Evolutionary conservation across 495 filamentous ascomycete genomes (phyloP).

Genomic region (Lepraria neglecta): DNA sequence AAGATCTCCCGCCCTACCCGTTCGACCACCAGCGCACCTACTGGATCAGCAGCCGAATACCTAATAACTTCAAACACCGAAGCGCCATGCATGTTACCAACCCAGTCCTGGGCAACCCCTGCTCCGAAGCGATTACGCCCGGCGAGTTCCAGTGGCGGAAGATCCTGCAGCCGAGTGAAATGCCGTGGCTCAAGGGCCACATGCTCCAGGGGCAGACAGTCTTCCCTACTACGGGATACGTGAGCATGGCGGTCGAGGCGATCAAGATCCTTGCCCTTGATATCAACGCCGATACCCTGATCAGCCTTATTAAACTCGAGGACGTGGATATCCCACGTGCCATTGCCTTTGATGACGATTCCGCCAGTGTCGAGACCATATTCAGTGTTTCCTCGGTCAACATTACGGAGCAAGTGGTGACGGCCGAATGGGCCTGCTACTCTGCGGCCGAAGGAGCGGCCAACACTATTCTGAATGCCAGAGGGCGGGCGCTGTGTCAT

Average conservation of each 20-base stretch:
- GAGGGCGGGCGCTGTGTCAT: neutral
- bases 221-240: constrained; percentile 55
- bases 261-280: constrained; percentile 20
- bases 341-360: constrained; percentile 40
- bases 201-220: constrained; percentile 40
- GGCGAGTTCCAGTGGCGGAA: constrained; percentile 23
- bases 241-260: constrained; percentile 52
- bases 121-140: neutral
- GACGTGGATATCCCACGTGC: constrained; percentile 41
- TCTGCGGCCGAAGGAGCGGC: neutral
- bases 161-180: constrained; percentile 31
- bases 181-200: constrained; percentile 41
- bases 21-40: constrained; percentile 3
- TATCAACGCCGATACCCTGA: neutral
- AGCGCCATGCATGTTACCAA: neutral
- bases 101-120: neutral
- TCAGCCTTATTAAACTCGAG: constrained; percentile 33
- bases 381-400: constrained; percentile 29
- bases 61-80: constrained; percentile 1
- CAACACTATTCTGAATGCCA: neutral
- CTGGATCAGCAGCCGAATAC: neutral
- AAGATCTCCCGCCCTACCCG: neutral
- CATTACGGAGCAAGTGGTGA: neutral
- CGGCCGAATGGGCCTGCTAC: neutral
- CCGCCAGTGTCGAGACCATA: constrained; percentile 29